phyloP scores from a whole-genome alignment of 495 filamentous ascomycete species.

The Penicillium lividum region DNA sequence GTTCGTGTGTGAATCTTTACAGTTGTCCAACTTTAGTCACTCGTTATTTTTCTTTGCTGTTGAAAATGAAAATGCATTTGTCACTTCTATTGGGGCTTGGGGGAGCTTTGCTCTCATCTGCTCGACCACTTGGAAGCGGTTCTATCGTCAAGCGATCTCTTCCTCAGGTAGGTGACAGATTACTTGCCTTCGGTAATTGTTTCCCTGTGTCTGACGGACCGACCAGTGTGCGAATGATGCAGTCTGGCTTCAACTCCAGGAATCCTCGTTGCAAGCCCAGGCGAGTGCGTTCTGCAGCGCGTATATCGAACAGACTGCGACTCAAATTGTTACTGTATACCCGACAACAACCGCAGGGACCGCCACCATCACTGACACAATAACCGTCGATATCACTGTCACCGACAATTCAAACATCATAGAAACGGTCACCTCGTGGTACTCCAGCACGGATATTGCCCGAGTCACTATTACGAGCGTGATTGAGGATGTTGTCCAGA shows the following conservation, averaged over 20 bases:
- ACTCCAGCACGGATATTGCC: not conserved
- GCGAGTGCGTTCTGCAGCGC: not conserved
- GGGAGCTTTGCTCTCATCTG: not conserved
- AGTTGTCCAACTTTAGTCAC: not conserved
- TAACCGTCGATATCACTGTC: not conserved
- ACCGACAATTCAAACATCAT: not conserved
- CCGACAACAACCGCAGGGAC: not conserved
- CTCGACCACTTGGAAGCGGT: not conserved
- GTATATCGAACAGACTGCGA: not conserved
- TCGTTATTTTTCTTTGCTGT: not conserved
- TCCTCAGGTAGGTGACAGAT: not conserved
- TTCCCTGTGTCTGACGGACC: not conserved
- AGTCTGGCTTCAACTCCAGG: not conserved
- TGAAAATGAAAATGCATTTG: not conserved
- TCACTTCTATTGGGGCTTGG: not conserved
- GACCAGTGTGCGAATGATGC: constrained; percentile 1
- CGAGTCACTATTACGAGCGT: not conserved
- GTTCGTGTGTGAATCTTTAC: not conserved
- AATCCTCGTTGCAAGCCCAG: not conserved
- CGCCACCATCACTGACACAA: not conserved
- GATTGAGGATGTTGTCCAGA: not conserved
- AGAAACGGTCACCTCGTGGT: not conserved
- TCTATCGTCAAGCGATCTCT: not conserved
- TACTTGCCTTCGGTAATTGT: not conserved
- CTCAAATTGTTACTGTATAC: not conserved